phyloP scores from a whole-genome alignment of 345 rosid genomes.

The Ceriops zippeliana region DNA sequence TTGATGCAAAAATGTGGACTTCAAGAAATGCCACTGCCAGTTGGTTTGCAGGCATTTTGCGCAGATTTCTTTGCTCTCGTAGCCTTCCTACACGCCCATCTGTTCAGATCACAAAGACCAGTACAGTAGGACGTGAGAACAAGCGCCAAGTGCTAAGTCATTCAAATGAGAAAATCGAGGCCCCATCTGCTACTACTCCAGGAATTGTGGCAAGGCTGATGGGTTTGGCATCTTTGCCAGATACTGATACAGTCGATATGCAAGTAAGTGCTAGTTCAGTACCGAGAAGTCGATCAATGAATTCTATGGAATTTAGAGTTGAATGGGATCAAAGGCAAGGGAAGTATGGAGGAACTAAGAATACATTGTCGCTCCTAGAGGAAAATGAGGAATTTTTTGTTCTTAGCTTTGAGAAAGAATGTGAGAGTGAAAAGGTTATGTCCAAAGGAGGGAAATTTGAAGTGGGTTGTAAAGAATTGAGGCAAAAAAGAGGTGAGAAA shows the following conservation, averaged over 20 bases:
- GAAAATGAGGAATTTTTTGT: constrained; percentile 63
- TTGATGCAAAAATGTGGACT: constrained; percentile 28
- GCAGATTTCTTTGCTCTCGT: constrained; percentile 51
- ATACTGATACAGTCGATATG: not conserved
- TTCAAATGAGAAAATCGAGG: constrained; percentile 13
- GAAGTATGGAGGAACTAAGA: constrained; percentile 35
- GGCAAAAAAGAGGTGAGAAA: constrained; percentile 29
- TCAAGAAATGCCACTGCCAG: constrained; percentile 38
- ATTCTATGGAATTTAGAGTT: constrained; percentile 28
- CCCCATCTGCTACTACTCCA: constrained; percentile 18
- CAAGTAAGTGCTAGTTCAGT: constrained; percentile 20
- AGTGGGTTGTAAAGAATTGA: constrained; percentile 29
- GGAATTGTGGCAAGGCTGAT: constrained; percentile 76
- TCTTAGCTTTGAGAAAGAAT: constrained; percentile 50
- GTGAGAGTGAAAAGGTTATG: not conserved
- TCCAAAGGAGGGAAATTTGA: constrained; percentile 4
- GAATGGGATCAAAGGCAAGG: constrained; percentile 21
- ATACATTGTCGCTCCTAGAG: constrained; percentile 32
- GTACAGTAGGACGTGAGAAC: constrained; percentile 17
- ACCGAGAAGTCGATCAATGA: constrained; percentile 51
- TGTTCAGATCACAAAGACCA: constrained; percentile 35
- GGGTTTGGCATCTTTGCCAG: constrained; percentile 62
- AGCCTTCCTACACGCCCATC: constrained; percentile 59
- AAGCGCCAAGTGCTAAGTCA: constrained; percentile 9
- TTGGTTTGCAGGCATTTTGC: constrained; percentile 50